A percentile compares a stretch with the other conserved stretches of the same genome.
These are phyloP conservation scores for Elsinoe fawcettii DNA, from an alignment of 2,329 filamentous ascomycete species.

Conservation along the genomic window DNA sequence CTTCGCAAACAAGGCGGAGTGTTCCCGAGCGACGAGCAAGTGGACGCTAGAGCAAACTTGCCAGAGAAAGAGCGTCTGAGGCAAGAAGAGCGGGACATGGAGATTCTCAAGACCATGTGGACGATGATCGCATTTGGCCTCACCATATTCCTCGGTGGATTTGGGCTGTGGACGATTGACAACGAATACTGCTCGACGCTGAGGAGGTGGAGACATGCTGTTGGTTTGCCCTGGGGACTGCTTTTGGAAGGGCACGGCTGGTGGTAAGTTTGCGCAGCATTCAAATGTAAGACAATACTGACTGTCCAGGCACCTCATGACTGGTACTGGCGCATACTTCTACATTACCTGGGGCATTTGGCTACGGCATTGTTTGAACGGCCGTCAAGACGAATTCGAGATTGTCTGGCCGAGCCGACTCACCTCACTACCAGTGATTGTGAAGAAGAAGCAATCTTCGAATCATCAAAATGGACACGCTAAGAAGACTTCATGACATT, in stretches of 20 bases:
- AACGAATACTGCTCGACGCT: constrained; percentile 65
- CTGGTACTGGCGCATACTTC: constrained; percentile 72
- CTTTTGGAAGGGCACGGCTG: constrained; percentile 66
- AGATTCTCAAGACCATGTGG: constrained; percentile 65
- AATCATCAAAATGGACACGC: constrained; percentile 21
- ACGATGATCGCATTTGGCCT: constrained; percentile 62
- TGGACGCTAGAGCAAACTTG: constrained; percentile 32
- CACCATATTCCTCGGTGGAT: constrained; percentile 64
- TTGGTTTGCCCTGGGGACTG: constrained; percentile 74
- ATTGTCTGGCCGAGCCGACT: constrained; percentile 60
- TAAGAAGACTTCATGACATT: constrained; percentile 29
- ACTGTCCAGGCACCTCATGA: constrained; percentile 62
- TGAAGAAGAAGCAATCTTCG: constrained; percentile 25
- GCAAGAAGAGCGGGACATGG: constrained; percentile 48
- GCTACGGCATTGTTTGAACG: constrained; percentile 68
- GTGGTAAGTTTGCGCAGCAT: constrained; percentile 46
- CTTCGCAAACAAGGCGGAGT: constrained; percentile 31
- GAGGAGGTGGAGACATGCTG: constrained; percentile 54
- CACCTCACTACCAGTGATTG: constrained; percentile 48
- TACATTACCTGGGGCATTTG: constrained; percentile 80
- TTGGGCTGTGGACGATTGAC: constrained; percentile 70
- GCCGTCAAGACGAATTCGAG: constrained; percentile 61
- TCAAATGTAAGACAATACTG: not conserved
- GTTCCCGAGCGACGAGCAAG: constrained; percentile 28
- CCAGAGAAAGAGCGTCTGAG: constrained; percentile 33